These are phyloP conservation scores for Pittosporum tobira DNA, from an alignment of 129 eudicot species.

Conservation along the genomic window DNA sequence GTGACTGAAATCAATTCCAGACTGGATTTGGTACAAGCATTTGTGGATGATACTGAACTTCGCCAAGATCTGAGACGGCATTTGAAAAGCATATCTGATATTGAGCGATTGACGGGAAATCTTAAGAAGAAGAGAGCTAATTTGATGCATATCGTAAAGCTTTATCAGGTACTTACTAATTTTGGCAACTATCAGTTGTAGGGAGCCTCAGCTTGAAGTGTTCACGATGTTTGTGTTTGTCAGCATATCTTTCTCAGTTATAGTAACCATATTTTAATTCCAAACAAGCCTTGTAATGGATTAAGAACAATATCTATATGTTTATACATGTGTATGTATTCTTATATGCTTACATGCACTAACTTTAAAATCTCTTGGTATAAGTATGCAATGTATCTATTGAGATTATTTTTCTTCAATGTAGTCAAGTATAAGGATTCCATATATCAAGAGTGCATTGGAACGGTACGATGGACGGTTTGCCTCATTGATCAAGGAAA, in stretches of 20 bases:
- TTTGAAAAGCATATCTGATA: constrained; percentile 79
- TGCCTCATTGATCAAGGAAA: constrained; percentile 55
- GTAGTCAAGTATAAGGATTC: constrained; percentile 91
- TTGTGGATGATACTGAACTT: constrained; percentile 85
- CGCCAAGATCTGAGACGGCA: constrained; percentile 88
- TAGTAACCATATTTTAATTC: background rate
- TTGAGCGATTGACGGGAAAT: constrained; percentile 58
- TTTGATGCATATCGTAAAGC: constrained; percentile 76
- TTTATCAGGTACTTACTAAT: constrained; percentile 60
- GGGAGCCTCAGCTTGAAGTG: background rate
- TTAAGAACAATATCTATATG: background rate
- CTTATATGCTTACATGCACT: background rate
- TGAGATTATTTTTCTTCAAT: constrained; percentile 7
- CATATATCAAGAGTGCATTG: constrained; percentile 69
- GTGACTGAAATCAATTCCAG: constrained; percentile 61
- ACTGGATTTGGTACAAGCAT: constrained; percentile 86
- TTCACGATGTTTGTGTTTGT: background rate
- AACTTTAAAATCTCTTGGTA: background rate
- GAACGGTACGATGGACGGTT: constrained; percentile 75
- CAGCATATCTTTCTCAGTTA: background rate
- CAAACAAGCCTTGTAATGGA: background rate
- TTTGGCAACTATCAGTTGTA: background rate
- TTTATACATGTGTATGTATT: background rate
- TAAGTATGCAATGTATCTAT: background rate
- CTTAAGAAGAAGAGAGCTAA: constrained; percentile 65